Conservation (phyloP, 1,139 yeast species). For the Candida tropicalis region DNA sequence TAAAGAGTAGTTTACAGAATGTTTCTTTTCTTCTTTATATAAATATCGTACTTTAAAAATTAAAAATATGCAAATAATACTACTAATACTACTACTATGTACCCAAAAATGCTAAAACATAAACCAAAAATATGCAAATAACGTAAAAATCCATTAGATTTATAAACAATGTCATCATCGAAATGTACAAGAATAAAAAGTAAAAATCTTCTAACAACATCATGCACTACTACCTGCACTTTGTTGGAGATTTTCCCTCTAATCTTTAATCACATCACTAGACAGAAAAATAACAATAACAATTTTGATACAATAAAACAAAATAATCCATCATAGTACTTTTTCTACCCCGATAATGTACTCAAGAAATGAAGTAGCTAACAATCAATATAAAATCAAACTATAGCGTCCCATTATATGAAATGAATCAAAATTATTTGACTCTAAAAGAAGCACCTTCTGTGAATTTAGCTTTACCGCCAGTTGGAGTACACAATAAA, state of each 20-base stretch:
- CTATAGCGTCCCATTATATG: background rate
- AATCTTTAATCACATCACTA: background rate
- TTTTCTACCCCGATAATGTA: constrained; percentile 6
- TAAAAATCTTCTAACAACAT: background rate
- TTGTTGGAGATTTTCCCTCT: background rate
- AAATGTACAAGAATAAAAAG: background rate
- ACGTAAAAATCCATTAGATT: background rate
- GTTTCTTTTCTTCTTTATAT: background rate
- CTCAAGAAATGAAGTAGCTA: constrained; percentile 8
- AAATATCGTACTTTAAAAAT: constrained; percentile 3
- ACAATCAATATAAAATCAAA: background rate
- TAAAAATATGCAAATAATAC: background rate
- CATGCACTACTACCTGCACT: constrained; percentile 9
- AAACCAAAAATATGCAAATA: constrained; percentile 5
- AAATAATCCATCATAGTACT: constrained; percentile 9
- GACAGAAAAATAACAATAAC: constrained; percentile 4
- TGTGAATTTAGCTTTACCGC: constrained; percentile 99
- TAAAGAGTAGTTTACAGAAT: background rate
- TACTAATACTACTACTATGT: background rate
- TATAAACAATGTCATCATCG: constrained; percentile 8
- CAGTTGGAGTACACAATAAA: constrained; percentile 98
- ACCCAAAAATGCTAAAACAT: background rate
- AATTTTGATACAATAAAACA: constrained; percentile 1
- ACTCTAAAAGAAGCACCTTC: constrained; percentile 99
- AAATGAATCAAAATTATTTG: constrained; percentile 59